Base-by-base conservation (phyloP, 2,329 filamentous ascomycete genomes). In the Apiospora arundinis region DNA sequence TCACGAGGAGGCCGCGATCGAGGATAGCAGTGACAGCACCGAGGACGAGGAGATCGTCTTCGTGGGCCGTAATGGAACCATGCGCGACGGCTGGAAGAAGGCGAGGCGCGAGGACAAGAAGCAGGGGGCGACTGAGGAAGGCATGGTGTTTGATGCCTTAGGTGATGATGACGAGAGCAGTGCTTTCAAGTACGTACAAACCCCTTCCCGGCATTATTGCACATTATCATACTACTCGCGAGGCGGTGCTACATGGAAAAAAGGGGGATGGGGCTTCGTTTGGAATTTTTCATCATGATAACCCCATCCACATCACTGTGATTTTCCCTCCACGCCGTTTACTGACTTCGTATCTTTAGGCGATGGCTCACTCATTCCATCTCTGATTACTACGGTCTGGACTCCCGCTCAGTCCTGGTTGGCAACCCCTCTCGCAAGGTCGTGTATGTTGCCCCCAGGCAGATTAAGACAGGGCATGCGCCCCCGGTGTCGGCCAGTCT, bases 351-450 rank as follows among this genome's bases (percentile, higher is more conserved):
- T 32, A 66, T 40, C 73, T 67, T n/a, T 67, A 95, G 93, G 75
- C 93, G 95, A 74, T 98, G 95, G 93, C 89, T 98, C 70, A 94
- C 97, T 1, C 95, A 98, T 82, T 93, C 93, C 71, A 95, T 98
- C 74, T 95, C 94, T 12, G 90, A 92, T 52, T 98, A 98, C 81
- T 98, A 98, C 79, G 95, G 95, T 63, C 87, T 98, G 71, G 89
- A 91, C 73, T 97, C 95, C 25, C 94, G 91, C 84, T 95, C 93
- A 5, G 89, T 95, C 72, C 92, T 92, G 0, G 87, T 92, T 0
- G 91, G 91, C 44, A 86, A 90, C 74, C 92, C 94, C 2, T 88
- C 91, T 18, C 89, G 92, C 69, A 89, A 93, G 69, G 92, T 96
- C 73, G 94, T 96, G 9, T 97, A 97, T 77, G 91, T 98, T 28